Evolutionary conservation across 345 rosid species (phyloP).

Genomic region (Eucalyptus leucophloia): DNA sequence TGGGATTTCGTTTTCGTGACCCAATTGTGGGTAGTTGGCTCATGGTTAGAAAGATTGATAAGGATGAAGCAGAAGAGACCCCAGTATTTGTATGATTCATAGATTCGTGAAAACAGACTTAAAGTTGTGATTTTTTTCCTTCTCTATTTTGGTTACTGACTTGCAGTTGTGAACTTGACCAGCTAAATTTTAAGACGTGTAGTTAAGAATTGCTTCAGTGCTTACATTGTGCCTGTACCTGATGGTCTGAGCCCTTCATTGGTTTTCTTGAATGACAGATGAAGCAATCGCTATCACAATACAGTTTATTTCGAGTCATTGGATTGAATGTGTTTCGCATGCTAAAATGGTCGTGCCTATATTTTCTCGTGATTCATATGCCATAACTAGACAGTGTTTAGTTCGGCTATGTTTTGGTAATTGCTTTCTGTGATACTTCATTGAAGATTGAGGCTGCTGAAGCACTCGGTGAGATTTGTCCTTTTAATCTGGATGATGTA

Average conservation of each 20-base stretch:
- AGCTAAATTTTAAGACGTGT: neutral
- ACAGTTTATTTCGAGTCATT: neutral
- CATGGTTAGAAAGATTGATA: neutral
- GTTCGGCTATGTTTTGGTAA: neutral
- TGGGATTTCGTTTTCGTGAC: neutral
- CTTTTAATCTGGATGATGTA: neutral
- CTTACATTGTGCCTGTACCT: neutral
- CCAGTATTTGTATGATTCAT: neutral
- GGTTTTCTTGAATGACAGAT: neutral
- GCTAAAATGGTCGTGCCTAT: neutral
- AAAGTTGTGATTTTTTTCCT: neutral
- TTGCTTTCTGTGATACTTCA: neutral
- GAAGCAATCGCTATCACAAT: neutral
- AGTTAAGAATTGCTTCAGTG: neutral
- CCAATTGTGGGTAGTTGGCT: neutral
- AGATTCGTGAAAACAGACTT: neutral
- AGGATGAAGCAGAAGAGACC: neutral
- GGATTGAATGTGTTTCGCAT: neutral
- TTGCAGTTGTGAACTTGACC: neutral
- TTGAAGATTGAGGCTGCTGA: neutral
- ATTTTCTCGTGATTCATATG: neutral
- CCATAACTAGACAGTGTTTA: neutral
- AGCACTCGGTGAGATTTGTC: neutral
- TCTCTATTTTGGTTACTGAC: neutral
- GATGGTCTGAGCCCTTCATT: neutral